Base-by-base conservation (phyloP, 768 basidiomycete species). In the Leccinum subtestaceum region DNA sequence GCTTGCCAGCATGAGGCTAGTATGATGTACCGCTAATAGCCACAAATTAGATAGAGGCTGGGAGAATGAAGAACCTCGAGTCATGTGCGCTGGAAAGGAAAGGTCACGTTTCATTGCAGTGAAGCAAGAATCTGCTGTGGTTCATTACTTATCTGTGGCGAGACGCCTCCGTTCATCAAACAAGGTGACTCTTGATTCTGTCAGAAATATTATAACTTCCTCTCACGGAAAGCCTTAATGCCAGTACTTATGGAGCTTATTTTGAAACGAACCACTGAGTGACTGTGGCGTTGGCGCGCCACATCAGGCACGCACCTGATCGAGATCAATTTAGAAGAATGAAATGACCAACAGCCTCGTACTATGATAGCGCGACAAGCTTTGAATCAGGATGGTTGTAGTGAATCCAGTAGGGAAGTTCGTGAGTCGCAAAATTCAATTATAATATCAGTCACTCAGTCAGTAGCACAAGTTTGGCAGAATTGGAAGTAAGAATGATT, bases 251-350 rank as follows among this genome's bases (percentile, higher is more conserved):
- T 6, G 34, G n/a, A 45, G 43, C n/a, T 43, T 19, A 45, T 19
- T 45, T 45, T 57, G 59, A 67, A 67, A 61, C 63, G 63, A 67
- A 67, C 58, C 63, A 25, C 21, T 47, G 46, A 29, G 29, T 29
- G 29, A 29, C 29, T 29, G 29, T 46, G 46, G 21, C 52, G 12
- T 34, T 34, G 32, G 45, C 23, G 49, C 53, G 64, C 53, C 40
- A 57, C 40, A 34, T 45, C 62, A 67, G 65, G 65, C 19, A 65
- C 65, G 9, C 29, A 53, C 29, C 43, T 45, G 15, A 17, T 31
- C 5, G 21, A 19, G 17, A 23, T 36, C 56, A 55, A 52, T 67
- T 60, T 51, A 53, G 56, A 38, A 43, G 29, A 29, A 29, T 29
- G 29, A 29, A n/a, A 43, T 19, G n/a, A 8, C n/a, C 17, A 43